Evolutionary conservation across 257 asterid genomes (phyloP), one percentile per base, ranked within the genome.

Genomic region (Thymus mandschuricus): DNA sequence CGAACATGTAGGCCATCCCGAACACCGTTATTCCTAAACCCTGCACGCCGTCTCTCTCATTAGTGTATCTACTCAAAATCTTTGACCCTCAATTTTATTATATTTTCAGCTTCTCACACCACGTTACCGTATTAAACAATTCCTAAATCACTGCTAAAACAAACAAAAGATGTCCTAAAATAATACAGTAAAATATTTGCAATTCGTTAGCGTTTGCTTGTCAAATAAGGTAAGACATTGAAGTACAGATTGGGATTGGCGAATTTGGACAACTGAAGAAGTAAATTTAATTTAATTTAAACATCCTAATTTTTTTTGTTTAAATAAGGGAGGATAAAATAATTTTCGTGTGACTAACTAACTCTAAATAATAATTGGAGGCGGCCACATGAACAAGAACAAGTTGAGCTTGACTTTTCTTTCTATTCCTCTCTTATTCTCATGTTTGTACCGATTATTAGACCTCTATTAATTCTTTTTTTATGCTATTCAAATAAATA

Each of bases 1-100:
- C 97, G 78, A 94, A 94, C 97, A 94, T 94, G 86, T 94, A 94
- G 12, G 99, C 96, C 88, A 94, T 94, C 1, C 99, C 99, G 55
- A 91, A 94, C 28, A 89, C 92, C 55, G 99, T 94, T 3, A 94
- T 94, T 57, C 99, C 99, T 1, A 91, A 89, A 5, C 99, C 99
- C 99, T 94, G 81, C 66, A 62, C 7, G 9, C 49, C 33, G 35
- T 29, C 10, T 50, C 66, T 1, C 10, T 7, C 11, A 21, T 21
- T 43, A 8, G 34, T 8, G 5, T 35, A 35, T 10, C 54, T 27
- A 33, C 10, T 21, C 2, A 15, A 71, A 48, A 34, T 71, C 56
- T 34, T 60, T 72, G 9, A 72, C 56, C 54, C 6, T 35, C 40
- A 1, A 30, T 33, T 33, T 5, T 12, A 1, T 33, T 60, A 21